Evolutionary conservation across 495 filamentous ascomycete genomes (phyloP), one percentile per base, ranked within the genome.

Genomic region (Rhypophila decipiens): DNA sequence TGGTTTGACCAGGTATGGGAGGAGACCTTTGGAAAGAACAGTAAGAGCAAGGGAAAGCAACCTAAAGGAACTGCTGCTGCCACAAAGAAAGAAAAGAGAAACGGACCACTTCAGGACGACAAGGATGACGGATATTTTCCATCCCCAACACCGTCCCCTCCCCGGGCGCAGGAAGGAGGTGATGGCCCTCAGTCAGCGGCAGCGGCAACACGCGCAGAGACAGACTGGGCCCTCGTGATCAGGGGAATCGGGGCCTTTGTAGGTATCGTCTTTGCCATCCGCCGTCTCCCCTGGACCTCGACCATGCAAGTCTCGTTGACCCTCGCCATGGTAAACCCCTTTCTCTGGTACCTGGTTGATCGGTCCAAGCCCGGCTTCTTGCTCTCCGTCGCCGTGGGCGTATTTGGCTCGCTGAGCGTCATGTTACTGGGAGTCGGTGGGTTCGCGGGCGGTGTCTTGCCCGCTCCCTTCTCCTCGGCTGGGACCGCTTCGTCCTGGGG

Each of bases 181-280:
- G 27, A 31, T 21, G 20, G 38, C 24, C 3, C 19, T 29, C 20
- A 13, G 21, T 4, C n/a, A 18, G 35, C 62, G 36, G 48, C 48
- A 39, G 42, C 5, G 35, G 18, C 56, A 24, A 38, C 7, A 13
- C 7, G 45, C 15, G 50, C 59, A 15, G 56, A 63, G 13, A 73
- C 70, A 1, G 86, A 88, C 50, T 96, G 88, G 90, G 82, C 83
- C 34, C 78, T 85, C 24, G 85, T 86, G 9, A 80, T 96, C 17
- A 75, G 93, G 45, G 87, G 89, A 50, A 82, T 97, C 35, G 94
- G 93, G 31, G 90, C 88, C 13, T 96, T 98, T 67, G 82, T 96
- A 20, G 93, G 93, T 11, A 93, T 98, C 64, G 90, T 89, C 17
- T 97, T 95, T 71, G 93, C 93, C 15, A 95, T 98, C 84, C 82